A percentile compares a stretch with the other conserved stretches of the same genome.
Evolutionary conservation across 2,329 filamentous ascomycete species (phyloP).

Genomic region (Chrysoporthe puriensis): DNA sequence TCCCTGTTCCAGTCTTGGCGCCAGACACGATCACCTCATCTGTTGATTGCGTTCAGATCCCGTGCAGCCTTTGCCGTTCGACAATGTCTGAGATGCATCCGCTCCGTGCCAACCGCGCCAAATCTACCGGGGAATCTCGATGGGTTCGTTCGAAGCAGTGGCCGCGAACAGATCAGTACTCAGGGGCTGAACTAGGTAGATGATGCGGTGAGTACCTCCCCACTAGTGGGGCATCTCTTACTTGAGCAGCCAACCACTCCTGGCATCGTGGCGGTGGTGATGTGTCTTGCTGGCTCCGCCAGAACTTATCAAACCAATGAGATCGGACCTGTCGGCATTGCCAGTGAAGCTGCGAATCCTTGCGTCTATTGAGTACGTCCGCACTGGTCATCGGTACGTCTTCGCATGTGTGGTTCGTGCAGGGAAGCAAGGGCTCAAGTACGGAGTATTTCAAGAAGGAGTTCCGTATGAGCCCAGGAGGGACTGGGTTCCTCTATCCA

Average conservation of each 20-base stretch:
- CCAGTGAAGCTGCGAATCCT: not conserved
- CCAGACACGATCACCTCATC: not conserved
- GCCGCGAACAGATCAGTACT: not conserved
- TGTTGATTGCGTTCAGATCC: not conserved
- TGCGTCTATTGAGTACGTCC: no score
- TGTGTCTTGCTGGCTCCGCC: slow-evolving; percentile 10
- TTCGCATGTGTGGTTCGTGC: not conserved
- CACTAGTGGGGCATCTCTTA: not conserved
- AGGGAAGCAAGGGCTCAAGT: not conserved
- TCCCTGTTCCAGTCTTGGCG: not conserved
- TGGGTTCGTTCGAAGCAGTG: not conserved
- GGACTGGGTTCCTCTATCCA: not conserved
- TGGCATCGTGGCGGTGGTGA: slow-evolving; percentile 17
- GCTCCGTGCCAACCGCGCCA: not conserved
- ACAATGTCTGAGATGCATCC: not conserved
- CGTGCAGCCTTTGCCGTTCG: not conserved
- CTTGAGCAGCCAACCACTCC: slow-evolving; percentile 7
- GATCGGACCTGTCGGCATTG: not conserved
- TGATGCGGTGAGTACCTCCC: slow-evolving; percentile 5
- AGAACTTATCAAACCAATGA: not conserved
- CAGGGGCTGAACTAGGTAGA: not conserved
- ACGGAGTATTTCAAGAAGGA: not conserved
- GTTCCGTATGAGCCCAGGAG: not conserved
- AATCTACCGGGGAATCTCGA: not conserved
- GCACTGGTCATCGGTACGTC: not conserved